Evolutionary conservation across 169 alveolate species (phyloP).

Genomic region (Besnoitia besnoiti): DNA sequence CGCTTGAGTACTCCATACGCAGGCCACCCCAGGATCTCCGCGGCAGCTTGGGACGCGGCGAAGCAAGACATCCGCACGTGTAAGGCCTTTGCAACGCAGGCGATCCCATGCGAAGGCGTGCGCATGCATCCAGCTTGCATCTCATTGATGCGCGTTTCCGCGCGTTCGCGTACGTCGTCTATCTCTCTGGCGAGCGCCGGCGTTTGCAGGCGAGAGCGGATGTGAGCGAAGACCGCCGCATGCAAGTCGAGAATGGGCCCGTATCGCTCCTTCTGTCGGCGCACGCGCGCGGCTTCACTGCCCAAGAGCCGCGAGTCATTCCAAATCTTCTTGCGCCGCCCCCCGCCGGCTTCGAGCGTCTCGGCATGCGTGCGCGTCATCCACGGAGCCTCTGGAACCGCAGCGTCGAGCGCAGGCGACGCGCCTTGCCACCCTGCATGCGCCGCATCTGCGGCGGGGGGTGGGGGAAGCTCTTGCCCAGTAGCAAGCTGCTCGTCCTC

Average conservation of each 20-base stretch:
- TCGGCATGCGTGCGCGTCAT: neutral
- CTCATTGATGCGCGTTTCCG: too few species aligned
- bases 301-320: neutral
- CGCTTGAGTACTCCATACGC: too few species aligned
- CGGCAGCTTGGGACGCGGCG: too few species aligned
- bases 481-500: too few species aligned
- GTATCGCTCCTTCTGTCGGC: neutral
- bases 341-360: neutral
- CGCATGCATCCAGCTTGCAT: too few species aligned
- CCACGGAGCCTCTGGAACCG: neutral
- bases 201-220: neutral
- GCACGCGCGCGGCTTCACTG: neutral
- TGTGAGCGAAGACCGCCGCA: neutral
- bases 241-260: neutral
- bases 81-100: too few species aligned
- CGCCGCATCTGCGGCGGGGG: too few species aligned
- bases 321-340: conserved; percentile 9
- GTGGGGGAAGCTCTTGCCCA: too few species aligned
- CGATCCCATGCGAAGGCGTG: too few species aligned
- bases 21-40: too few species aligned
- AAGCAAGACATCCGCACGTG: too few species aligned
- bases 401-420: neutral
- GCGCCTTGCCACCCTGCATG: too few species aligned
- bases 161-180: neutral
- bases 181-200: neutral